Percentiles rank a stretch among this genome's conserved stretches.
Evolutionary conservation across 371 early-diverging fungal genomes (phyloP).

Genomic region (Mortierella sp.): DNA sequence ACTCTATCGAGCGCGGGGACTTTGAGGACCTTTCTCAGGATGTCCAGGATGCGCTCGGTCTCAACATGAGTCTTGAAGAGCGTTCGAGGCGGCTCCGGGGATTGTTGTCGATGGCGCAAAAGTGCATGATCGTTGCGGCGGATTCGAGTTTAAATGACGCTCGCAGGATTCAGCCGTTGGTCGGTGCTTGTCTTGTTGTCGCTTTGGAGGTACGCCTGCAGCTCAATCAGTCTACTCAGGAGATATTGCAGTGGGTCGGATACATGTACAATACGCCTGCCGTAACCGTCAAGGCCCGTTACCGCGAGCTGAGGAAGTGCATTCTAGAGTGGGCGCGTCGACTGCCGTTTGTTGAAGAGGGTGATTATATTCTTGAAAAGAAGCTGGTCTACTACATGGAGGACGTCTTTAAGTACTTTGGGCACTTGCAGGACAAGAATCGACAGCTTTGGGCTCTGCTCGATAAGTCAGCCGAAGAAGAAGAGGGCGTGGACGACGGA

Average conservation of each 20-base stretch:
- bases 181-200: slow-evolving; percentile 28
- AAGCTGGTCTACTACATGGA: slow-evolving; percentile 35
- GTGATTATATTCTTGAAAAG: slow-evolving; percentile 1
- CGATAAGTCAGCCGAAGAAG: slow-evolving; percentile 9
- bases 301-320: slow-evolving; percentile 25
- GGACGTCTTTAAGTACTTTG: slow-evolving; percentile 40
- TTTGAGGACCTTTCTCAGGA: slow-evolving; percentile 12
- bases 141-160: slow-evolving; percentile 31
- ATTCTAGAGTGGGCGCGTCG: slow-evolving; percentile 32
- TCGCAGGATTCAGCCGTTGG: slow-evolving; percentile 12
- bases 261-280: neutral
- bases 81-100: slow-evolving; percentile 11
- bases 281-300: slow-evolving; percentile 5
- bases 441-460: slow-evolving; percentile 22
- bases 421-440: slow-evolving; percentile 28
- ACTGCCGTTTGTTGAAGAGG: slow-evolving; percentile 28
- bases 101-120: slow-evolving; percentile 23
- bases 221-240: slow-evolving; percentile 7
- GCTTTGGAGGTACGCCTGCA: slow-evolving; percentile 27
- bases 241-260: slow-evolving; percentile 17
- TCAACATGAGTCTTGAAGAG: neutral
- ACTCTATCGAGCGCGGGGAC: slow-evolving; percentile 17
- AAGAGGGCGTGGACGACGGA: neutral
- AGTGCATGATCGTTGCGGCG: slow-evolving; percentile 30
- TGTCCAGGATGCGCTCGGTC: slow-evolving; percentile 15